Evolutionary conservation across 2,329 filamentous ascomycete species (phyloP).

Genomic region (Escovopsis sp.): DNA sequence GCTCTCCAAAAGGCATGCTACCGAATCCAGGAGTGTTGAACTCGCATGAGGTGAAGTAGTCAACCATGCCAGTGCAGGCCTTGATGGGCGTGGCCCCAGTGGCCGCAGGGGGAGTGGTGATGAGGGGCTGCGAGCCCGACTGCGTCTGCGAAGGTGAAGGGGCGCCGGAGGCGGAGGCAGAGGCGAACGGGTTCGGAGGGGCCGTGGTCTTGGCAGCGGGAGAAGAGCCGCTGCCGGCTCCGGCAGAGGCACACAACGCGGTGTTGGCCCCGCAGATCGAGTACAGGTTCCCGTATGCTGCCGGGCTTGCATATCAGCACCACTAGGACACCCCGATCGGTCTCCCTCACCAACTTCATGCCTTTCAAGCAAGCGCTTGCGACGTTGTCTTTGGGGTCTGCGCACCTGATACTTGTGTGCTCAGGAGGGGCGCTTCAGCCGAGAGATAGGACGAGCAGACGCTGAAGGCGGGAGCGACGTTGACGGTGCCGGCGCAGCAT

Average conservation of each 20-base stretch:
- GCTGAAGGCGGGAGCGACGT: slow-evolving; percentile 13
- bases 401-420: slow-evolving; percentile 11
- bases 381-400: too few relatives aligned
- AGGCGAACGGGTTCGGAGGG: slow-evolving; percentile 1
- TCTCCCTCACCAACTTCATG: too few relatives aligned
- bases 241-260: neutral
- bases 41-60: slow-evolving; percentile 13
- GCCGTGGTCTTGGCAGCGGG: neutral
- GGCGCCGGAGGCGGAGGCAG: neutral
- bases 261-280: slow-evolving; percentile 2
- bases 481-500: slow-evolving; percentile 11
- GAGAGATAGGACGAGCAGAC: slow-evolving; percentile 15
- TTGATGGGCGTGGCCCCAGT: neutral
- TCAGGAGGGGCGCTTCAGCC: slow-evolving; percentile 9
- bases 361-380: too few relatives aligned
- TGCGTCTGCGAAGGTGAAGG: neutral
- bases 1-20: slow-evolving; percentile 11
- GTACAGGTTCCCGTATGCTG: slow-evolving; percentile 15
- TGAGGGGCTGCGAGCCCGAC: neutral
- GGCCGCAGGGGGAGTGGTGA: neutral
- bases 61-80: slow-evolving; percentile 10
- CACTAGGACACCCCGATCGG: too few relatives aligned
- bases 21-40: slow-evolving; percentile 11
- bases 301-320: too few relatives aligned
- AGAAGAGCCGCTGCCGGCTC: neutral